Conservation (phyloP, 495 filamentous ascomycete species). For the Acidomyces sp. region DNA sequence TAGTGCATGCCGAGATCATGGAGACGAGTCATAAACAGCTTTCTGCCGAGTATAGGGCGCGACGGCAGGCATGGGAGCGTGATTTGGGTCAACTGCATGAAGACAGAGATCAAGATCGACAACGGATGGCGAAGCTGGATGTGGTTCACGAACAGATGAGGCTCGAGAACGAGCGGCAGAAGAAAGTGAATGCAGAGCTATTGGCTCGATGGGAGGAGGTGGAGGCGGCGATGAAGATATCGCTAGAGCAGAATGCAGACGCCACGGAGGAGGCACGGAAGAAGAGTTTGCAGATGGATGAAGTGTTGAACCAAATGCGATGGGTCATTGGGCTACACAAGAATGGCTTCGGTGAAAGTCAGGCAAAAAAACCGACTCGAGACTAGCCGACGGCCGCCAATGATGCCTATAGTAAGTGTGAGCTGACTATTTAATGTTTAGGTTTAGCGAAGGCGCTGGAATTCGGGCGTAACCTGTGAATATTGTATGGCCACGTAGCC, state of each 20-base stretch:
- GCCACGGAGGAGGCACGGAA: slow-evolving; percentile 10
- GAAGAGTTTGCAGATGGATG: slow-evolving; percentile 19
- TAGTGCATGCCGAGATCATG: slow-evolving; percentile 20
- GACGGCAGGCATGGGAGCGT: slow-evolving; percentile 18
- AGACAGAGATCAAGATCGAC: slow-evolving; percentile 16
- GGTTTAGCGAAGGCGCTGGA: too few species aligned
- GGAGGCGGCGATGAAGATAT: slow-evolving; percentile 11
- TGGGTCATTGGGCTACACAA: slow-evolving; percentile 21
- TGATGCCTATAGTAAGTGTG: too few species aligned
- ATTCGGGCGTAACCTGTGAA: too few species aligned
- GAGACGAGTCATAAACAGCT: slow-evolving; percentile 22
- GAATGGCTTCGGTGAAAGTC: slow-evolving; percentile 5
- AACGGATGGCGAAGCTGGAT: slow-evolving; percentile 16
- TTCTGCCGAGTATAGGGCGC: slow-evolving; percentile 19
- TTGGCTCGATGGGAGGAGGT: slow-evolving; percentile 13
- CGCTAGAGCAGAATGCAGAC: slow-evolving; percentile 4
- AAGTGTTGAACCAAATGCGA: slow-evolving; percentile 21
- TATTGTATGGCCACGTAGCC: too few species aligned
- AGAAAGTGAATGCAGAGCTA: slow-evolving; percentile 17
- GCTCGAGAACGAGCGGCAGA: slow-evolving; percentile 19
- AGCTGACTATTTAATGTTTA: too few species aligned
- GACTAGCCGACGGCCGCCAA: too few species aligned
- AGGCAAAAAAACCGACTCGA: too few species aligned
- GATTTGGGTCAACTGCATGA: slow-evolving; percentile 8
- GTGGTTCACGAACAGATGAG: slow-evolving; percentile 23